Base-by-base conservation (phyloP, 768 basidiomycete genomes). In the Ramaria rubella region DNA sequence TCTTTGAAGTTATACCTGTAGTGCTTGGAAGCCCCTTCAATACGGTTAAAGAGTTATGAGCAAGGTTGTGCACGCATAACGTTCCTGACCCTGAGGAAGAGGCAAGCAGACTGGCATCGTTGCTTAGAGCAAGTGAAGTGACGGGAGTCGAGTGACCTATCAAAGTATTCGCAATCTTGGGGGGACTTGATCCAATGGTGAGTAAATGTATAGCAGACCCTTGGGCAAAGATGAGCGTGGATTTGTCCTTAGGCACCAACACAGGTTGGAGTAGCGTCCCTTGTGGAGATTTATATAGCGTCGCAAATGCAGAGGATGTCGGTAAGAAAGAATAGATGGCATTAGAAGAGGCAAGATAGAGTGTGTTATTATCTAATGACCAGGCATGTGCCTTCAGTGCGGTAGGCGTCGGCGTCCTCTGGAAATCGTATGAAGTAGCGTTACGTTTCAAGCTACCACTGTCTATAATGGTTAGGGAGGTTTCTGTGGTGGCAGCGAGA, bases 51-150 rank as follows among this genome's bases (percentile, higher is more conserved):
- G 82, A 76, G 14, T 78, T 77, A 11, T 76, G 72, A 0, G 76
- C 64, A 52, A 88, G 69, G 60, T 86, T 80, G 62, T 87, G 77
- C 12, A 90, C 72, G 63, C 86, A 76, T 19, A 79, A 78, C 2
- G 76, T 75, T 6, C 54, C 54, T 38, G 70, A 69, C 0, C 71
- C 60, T 8, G 86, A 81, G 2, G 79, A 78, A 1, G 79, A 80
- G 0, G 82, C 81, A 30, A 89, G 75, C 21, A 85, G 66, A 4
- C 75, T 75, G 12, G 67, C 63, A 60, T 87, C 85, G 55, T 75
- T 81, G 17, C 82, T 84, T 2, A 87, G 66, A 0, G 86, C 77
- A 7, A 90, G 64, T 9, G 76, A 76, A 11, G 71, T 79, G 38
- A 89, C 64, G 6, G 74, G 52, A 1, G 68, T 58, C 55, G 77